These are phyloP conservation scores for Vickermania spadyakhi DNA, from an alignment of 208 protist genomes.

Conservation along the genomic window DNA sequence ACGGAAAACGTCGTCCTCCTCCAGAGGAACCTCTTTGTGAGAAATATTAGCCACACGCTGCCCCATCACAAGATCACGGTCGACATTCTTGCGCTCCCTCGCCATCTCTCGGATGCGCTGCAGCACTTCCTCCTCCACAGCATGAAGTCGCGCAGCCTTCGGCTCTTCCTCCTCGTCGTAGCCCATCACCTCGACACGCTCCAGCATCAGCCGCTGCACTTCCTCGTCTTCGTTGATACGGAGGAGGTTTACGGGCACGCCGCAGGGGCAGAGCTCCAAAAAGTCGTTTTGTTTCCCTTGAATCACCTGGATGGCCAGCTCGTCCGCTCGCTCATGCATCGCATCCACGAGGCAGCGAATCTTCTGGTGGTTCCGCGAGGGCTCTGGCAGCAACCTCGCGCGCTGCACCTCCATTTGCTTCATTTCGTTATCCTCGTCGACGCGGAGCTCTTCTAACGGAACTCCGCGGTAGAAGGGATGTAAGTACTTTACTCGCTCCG, in stretches of 20 bases:
- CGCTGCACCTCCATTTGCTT: slow-evolving; percentile 35
- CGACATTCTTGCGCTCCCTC: slow-evolving; percentile 15
- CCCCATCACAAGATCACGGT: slow-evolving; percentile 14
- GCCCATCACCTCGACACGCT: slow-evolving; percentile 25
- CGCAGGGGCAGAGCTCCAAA: slow-evolving; percentile 31
- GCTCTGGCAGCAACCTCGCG: slow-evolving; percentile 24
- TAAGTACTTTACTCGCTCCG: slow-evolving; percentile 30
- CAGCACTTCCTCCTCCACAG: slow-evolving; percentile 27
- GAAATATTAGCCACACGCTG: slow-evolving; percentile 11
- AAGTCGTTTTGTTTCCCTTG: slow-evolving; percentile 13
- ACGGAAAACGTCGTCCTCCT: slow-evolving; percentile 10
- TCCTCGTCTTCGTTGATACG: slow-evolving; percentile 26
- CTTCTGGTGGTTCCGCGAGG: slow-evolving; percentile 15
- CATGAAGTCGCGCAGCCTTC: slow-evolving; percentile 9
- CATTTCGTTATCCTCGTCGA: slow-evolving; percentile 33
- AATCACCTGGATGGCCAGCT: slow-evolving; percentile 18
- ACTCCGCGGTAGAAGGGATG: slow-evolving; percentile 22
- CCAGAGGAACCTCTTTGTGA: slow-evolving; percentile 10
- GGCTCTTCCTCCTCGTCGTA: slow-evolving; percentile 6
- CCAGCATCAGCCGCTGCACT: slow-evolving; percentile 29
- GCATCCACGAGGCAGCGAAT: slow-evolving; percentile 22
- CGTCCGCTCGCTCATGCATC: slow-evolving; percentile 28
- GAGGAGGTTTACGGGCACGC: slow-evolving; percentile 43
- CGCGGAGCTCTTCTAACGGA: slow-evolving; percentile 16
- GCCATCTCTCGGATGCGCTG: slow-evolving; percentile 23